These are phyloP conservation scores for Sedum album DNA, from an alignment of 164 flowering plant genomes.

Conservation along the genomic window DNA sequence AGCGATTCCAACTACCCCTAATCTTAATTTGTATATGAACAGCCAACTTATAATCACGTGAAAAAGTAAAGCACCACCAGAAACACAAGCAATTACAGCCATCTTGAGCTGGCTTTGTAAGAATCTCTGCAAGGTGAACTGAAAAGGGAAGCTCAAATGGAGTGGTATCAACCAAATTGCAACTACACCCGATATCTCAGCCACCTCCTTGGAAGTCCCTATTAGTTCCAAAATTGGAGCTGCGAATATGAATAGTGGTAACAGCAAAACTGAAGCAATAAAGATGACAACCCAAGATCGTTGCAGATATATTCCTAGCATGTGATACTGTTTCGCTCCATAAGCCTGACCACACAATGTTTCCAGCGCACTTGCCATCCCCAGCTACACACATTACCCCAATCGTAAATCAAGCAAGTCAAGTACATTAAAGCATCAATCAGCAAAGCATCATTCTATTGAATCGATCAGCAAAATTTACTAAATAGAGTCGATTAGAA, in stretches of 20 bases:
- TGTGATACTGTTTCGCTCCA: conserved; percentile 37
- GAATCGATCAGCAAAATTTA: no score
- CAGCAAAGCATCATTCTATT: not conserved
- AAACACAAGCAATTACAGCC: conserved; percentile 29
- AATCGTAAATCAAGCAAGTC: not conserved
- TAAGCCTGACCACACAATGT: conserved; percentile 53
- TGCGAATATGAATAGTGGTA: conserved; percentile 37
- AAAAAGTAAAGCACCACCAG: conserved; percentile 19
- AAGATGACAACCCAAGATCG: conserved; percentile 40
- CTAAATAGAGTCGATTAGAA: no score
- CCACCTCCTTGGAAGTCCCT: conserved; percentile 29
- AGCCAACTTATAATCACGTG: conserved; percentile 39
- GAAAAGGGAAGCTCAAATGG: conserved; percentile 41
- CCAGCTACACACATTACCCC: conserved; percentile 24
- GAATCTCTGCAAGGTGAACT: conserved; percentile 40
- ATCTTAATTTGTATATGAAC: conserved; percentile 18
- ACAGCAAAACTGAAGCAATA: conserved; percentile 19
- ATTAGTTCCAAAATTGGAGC: conserved; percentile 31
- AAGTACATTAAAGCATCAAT: no score
- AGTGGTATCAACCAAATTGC: conserved; percentile 36
- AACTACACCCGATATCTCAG: conserved; percentile 33
- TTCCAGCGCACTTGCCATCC: conserved; percentile 54
- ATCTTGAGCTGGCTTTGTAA: conserved; percentile 49
- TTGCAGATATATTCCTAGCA: conserved; percentile 49
- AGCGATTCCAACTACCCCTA: conserved; percentile 36